phyloP scores from a whole-genome alignment of 2,329 filamentous ascomycete species.

The Fusarium vanettenii region DNA sequence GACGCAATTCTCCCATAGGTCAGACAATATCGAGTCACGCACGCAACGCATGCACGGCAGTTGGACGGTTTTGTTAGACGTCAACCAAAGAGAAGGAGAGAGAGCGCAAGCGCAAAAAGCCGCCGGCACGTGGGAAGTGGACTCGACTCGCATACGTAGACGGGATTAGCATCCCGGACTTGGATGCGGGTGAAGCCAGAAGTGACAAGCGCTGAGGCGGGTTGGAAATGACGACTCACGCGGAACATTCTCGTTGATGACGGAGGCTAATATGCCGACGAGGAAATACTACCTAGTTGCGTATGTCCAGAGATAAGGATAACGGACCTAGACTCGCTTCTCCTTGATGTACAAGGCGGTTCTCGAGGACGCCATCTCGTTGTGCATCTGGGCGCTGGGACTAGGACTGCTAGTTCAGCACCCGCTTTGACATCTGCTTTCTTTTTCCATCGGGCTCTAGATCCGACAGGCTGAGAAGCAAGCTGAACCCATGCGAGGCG shows the following conservation, averaged over 20 bases:
- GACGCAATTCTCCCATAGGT: conserved; percentile 19
- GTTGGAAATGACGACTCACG: neutral
- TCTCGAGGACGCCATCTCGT: conserved; percentile 6
- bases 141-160: neutral
- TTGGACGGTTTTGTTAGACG: neutral
- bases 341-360: neutral
- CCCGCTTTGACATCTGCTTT: conserved; percentile 32
- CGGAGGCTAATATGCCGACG: conserved; percentile 1
- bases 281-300: neutral
- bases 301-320: neutral
- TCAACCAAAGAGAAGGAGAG: neutral
- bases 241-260: conserved; percentile 1
- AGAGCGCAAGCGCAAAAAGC: neutral
- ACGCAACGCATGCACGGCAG: conserved; percentile 1
- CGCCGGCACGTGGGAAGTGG: conserved; percentile 14
- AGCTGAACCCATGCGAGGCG: conserved; percentile 22
- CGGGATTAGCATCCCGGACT: conserved; percentile 1
- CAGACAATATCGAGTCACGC: neutral
- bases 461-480: conserved; percentile 26
- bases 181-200: conserved; percentile 18
- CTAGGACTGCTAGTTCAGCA: conserved; percentile 14
- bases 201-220: conserved; percentile 3
- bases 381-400: conserved; percentile 12
- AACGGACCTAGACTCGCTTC: neutral
- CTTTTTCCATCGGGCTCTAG: conserved; percentile 17